Base-by-base conservation (phyloP, 495 filamentous ascomycete genomes). In the Saxispiralis lemnorum region DNA sequence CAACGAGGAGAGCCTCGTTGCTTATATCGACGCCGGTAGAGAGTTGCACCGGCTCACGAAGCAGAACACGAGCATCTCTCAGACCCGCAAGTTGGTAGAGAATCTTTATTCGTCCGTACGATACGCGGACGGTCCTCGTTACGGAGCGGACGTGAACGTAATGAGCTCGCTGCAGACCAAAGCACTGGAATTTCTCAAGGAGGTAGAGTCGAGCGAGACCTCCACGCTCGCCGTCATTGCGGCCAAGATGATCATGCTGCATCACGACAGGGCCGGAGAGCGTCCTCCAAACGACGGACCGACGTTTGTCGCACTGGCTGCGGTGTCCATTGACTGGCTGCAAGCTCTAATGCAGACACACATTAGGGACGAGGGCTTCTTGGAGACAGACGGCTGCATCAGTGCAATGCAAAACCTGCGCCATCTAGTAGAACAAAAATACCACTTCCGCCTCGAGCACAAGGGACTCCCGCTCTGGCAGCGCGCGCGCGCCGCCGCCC, bases 241-340 rank as follows among this genome's bases (percentile, higher is more conserved):
- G 13, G 69, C 81, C 6, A 69, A 79, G 31, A 71, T 93, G 35
- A 71, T 74, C 15, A 74, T 72, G 0, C 55, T 97, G 12, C 73
- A 83, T 2, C 83, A 79, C 55, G 55, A 38, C 33, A 45, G n/a
- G 9, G 33, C 39, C 14, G 17, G 30, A 11, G 14, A 20, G 18
- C 14, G 47, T 37, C 11, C 38, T 33, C 6, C 31, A 34, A 36
- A 46, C 18, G 43, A 54, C 11, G 41, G 46, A 1, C 76, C 80
- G 2, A 85, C 82, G 1, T 95, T 81, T 55, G 73, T 97, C 38
- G 85, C 89, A 14, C 72, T 96, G 53, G 86, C 86, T 0, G 92
- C 85, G 55, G 68, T 73, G 16, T 69, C 76, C 36, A 89, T 92
- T 63, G 65, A 68, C 13, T 66, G 86, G 30, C 58, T 88, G 0